A percentile compares a stretch with the other conserved stretches of the same genome.
These are phyloP conservation scores for Aspergillus coremiiformis DNA, from an alignment of 495 filamentous ascomycete species.

Conservation along the genomic window DNA sequence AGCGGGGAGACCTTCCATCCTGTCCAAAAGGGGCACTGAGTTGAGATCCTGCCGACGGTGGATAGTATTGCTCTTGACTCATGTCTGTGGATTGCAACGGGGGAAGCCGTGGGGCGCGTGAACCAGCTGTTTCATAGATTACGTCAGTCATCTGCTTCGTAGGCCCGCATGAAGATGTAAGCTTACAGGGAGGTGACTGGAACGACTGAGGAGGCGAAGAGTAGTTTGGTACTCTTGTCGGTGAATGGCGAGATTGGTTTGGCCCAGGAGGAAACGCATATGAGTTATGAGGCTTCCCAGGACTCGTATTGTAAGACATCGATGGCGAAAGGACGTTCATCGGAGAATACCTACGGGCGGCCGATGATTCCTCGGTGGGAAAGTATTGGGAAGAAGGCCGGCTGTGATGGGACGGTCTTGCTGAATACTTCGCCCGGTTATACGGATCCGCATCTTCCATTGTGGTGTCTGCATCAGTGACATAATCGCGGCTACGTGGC, in stretches of 20 bases:
- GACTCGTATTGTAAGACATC: slow-evolving; percentile 48
- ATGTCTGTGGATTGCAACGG: slow-evolving; percentile 61
- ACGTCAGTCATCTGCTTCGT: not conserved
- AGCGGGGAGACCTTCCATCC: slow-evolving; percentile 68
- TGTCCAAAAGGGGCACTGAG: slow-evolving; percentile 63
- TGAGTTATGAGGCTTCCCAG: slow-evolving; percentile 47
- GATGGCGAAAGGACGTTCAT: slow-evolving; percentile 74
- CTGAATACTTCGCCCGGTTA: slow-evolving; percentile 67
- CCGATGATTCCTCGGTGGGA: slow-evolving; percentile 66
- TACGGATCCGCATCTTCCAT: slow-evolving; percentile 93
- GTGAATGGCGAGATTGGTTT: slow-evolving; percentile 48
- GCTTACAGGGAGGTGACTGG: slow-evolving; percentile 54
- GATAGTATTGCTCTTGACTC: slow-evolving; percentile 59
- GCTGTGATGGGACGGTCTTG: slow-evolving; percentile 61
- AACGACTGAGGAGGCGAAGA: slow-evolving; percentile 57
- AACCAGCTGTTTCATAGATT: slow-evolving; percentile 24
- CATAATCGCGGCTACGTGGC: slow-evolving; percentile 60
- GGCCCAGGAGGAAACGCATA: slow-evolving; percentile 38
- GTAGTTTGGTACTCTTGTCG: slow-evolving; percentile 49
- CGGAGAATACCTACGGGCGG: slow-evolving; percentile 87
- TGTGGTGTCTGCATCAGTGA: slow-evolving; percentile 68
- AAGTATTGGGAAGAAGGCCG: slow-evolving; percentile 58
- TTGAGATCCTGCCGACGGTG: slow-evolving; percentile 58
- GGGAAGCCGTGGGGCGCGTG: slow-evolving; percentile 48
- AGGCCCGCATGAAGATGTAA: slow-evolving; percentile 7